Evolutionary conservation across 2,329 filamentous ascomycete genomes (phyloP), one percentile per base, ranked within the genome.

Genomic region (Niveomyces coronatus): DNA sequence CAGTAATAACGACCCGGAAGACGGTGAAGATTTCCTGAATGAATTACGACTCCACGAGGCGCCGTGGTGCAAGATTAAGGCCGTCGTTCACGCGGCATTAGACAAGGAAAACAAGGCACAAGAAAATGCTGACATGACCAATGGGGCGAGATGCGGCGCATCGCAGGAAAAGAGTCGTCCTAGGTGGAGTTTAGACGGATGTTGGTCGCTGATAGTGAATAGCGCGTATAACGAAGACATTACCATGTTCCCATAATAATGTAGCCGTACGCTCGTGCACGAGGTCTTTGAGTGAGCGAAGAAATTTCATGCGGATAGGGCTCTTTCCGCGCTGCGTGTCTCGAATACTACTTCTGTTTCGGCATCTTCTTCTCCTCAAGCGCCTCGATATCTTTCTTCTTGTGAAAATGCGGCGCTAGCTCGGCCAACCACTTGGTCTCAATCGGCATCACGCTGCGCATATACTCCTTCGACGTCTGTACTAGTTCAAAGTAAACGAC

Each of bases 381-480:
- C 14, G 71, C 79, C 53, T 95, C 89, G 28, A 95, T 58, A 54
- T 95, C 87, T 62, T 86, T 82, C 64, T 84, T 82, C 64, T 94
- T 95, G 58, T 95, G 85, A 54, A 87, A 94, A 64, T 96, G 91
- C 45, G 89, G 89, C 44, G 91, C 91, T 44, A 91, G 76, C 61
- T 96, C 89, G 6, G 78, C 74, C 49, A 98, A 57, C 88, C 88
- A 95, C 54, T 79, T 77, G 0, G 83, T 69, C 53, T 93, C 79
- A 37, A 96, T 74, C 1, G 87, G 87, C 69, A 94, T 80, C 42
- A 83, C 83, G 51, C 77, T 85, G 17, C 89, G 71, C 79, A 94
- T 93, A 58, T 89, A 98, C 66, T 95, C 89, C 65, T 93, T 93
- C 19, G 74, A 82, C 26, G 85, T 89, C 49, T 85, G 68, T 9